These are phyloP conservation scores for Suillus ampliporus DNA, from an alignment of 768 basidiomycete genomes.

Conservation along the genomic window DNA sequence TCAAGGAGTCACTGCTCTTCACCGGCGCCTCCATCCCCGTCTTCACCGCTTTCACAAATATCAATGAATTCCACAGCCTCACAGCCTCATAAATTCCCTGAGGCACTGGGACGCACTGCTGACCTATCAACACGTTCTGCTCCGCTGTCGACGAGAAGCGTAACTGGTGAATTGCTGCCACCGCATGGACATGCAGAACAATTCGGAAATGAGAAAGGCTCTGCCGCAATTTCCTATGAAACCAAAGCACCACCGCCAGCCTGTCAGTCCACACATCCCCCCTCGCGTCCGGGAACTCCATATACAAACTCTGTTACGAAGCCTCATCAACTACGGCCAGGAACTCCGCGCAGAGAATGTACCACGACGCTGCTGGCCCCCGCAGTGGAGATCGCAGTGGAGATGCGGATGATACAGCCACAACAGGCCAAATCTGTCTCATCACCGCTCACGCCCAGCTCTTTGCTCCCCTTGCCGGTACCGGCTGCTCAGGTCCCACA, in stretches of 20 bases:
- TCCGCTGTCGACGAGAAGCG: background rate
- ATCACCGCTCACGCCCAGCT: background rate
- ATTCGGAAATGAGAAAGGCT: slow-evolving; percentile 9
- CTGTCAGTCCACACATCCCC: background rate
- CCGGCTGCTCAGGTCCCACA: slow-evolving; percentile 2
- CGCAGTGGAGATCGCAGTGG: background rate
- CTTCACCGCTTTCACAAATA: slow-evolving; percentile 5
- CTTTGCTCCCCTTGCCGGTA: slow-evolving; percentile 2
- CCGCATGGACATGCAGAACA: slow-evolving; percentile 3
- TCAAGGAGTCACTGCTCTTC: background rate
- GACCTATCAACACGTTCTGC: slow-evolving; percentile 8
- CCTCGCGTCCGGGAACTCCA: slow-evolving; percentile 3
- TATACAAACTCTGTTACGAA: background rate
- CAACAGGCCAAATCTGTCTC: slow-evolving; percentile 5
- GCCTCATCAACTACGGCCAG: background rate
- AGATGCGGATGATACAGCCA: background rate
- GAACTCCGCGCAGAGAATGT: background rate
- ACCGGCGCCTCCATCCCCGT: background rate
- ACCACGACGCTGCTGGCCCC: background rate
- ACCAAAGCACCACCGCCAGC: background rate
- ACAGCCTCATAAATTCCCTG: slow-evolving; percentile 4
- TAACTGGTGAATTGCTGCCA: background rate
- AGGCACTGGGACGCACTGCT: slow-evolving; percentile 2
- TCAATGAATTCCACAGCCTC: background rate
- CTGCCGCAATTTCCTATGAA: slow-evolving; percentile 1